Conservation (phyloP, 768 basidiomycete species). For the Pholiota conissans region DNA sequence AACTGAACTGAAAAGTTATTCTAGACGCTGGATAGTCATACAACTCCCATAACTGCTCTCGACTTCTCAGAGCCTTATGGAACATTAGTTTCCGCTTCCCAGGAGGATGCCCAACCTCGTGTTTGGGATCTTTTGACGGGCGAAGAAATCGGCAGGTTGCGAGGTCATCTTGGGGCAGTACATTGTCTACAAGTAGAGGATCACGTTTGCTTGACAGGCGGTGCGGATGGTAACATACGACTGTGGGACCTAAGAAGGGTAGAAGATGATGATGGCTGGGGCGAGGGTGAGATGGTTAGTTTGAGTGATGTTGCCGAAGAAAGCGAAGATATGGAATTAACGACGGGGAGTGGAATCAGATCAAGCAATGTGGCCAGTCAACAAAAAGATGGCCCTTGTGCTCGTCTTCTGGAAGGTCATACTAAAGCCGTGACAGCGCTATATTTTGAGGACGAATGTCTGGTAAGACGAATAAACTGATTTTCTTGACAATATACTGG, state of each 20-base stretch:
- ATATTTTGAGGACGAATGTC: constrained; percentile 92
- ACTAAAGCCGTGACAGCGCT: constrained; percentile 90
- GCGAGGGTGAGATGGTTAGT: constrained; percentile 52
- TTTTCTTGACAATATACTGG: constrained; percentile 5
- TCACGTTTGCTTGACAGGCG: constrained; percentile 86
- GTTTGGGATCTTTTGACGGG: constrained; percentile 96
- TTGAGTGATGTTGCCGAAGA: constrained; percentile 69
- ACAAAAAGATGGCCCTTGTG: constrained; percentile 58
- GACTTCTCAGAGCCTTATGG: constrained; percentile 99
- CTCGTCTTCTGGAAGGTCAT: constrained; percentile 84
- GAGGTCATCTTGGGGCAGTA: constrained; percentile 79
- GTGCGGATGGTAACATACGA: constrained; percentile 80
- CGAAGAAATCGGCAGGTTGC: constrained; percentile 79
- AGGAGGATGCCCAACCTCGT: constrained; percentile 82
- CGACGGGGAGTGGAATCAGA: constrained; percentile 35
- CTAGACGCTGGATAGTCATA: constrained; percentile 81
- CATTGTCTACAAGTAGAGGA: constrained; percentile 95
- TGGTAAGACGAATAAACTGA: constrained; percentile 52
- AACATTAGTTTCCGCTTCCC: constrained; percentile 84
- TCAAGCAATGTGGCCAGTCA: constrained; percentile 26
- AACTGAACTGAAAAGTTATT: constrained; percentile 10
- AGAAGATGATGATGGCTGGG: constrained; percentile 69
- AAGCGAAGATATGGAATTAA: constrained; percentile 47
- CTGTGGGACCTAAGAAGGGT: constrained; percentile 91
- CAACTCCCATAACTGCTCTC: constrained; percentile 79